Evolutionary conservation across 2,329 filamentous ascomycete species (phyloP).

Genomic region (Thermoascus crustaceus): DNA sequence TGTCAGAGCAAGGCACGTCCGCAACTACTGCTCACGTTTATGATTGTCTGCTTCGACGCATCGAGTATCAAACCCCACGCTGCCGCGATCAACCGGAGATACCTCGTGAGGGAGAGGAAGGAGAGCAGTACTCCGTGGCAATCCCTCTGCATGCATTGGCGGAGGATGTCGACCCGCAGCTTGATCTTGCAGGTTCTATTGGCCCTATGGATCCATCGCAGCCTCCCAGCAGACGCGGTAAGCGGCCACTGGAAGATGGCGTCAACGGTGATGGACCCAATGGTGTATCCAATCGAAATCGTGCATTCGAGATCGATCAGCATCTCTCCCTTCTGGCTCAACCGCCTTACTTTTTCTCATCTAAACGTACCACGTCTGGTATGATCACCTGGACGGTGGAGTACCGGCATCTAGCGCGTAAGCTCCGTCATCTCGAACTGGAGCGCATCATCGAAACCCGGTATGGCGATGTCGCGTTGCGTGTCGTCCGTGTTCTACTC

Average conservation of each 20-base stretch:
- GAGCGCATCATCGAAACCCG: slow-evolving; percentile 72
- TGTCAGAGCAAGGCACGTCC: slow-evolving; percentile 63
- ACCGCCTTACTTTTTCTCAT: slow-evolving; percentile 31
- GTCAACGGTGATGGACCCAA: slow-evolving; percentile 41
- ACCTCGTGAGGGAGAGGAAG: slow-evolving; percentile 34
- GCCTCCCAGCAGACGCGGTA: slow-evolving; percentile 19
- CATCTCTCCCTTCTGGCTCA: slow-evolving; percentile 44
- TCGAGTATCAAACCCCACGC: slow-evolving; percentile 60
- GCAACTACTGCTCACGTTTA: slow-evolving; percentile 72
- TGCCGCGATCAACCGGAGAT: slow-evolving; percentile 47
- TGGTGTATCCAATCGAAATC: slow-evolving; percentile 36
- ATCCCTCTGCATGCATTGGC: slow-evolving; percentile 28
- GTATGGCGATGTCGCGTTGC: slow-evolving; percentile 67
- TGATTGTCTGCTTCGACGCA: slow-evolving; percentile 57
- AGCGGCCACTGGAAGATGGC: slow-evolving; percentile 23
- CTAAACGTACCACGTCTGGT: slow-evolving; percentile 35
- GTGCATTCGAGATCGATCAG: slow-evolving; percentile 29
- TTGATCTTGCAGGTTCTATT: slow-evolving; percentile 30
- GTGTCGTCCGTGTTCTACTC: slow-evolving; percentile 75
- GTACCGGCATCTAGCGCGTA: slow-evolving; percentile 63
- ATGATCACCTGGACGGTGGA: slow-evolving; percentile 76
- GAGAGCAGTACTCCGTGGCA: slow-evolving; percentile 29
- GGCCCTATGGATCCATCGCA: slow-evolving; percentile 24
- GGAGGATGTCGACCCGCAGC: slow-evolving; percentile 27
- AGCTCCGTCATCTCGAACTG: slow-evolving; percentile 67